Evolutionary conservation across 23 red algal species (phyloP), one percentile per base, ranked within the genome.

Genomic region (Gracilaria vermiculophylla): DNA sequence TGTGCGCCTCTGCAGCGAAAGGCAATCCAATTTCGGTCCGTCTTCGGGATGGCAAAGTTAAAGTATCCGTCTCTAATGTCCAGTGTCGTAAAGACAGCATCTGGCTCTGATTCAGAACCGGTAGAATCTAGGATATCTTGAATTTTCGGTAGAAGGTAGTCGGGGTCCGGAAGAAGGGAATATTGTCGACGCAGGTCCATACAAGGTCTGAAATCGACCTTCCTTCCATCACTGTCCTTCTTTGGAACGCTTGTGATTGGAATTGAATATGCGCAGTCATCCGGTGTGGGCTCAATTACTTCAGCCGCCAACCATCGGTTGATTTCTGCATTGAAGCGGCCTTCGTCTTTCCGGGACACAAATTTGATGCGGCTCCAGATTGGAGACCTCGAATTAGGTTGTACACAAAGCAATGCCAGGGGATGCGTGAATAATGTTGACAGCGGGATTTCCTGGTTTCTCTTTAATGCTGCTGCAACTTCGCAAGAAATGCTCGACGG

Each of bases 31-130:
- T 77, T 77, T 27, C 72, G 11, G 40, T 77, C 72, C n/a, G 51
- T 44, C n/a, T 52, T 44, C 0, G 72, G 72, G 53, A 77, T 77
- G 0, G 72, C 11, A 36, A 53, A 77, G 1, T 21, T 10, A 50
- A 77, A 77, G 10, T 50, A 77, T 6, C 72, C 72, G 43, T 77
- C 40, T 25, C 40, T 52, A 15, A 77, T 77, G 53, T 50, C 72
- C 12, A 77, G 27, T 1, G 72, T 77, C 24, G 72, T 77, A 10
- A 52, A 77, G 14, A 77, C n/a, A 2, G 72, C 72, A 15, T 52
- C 20, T 34, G 42, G 13, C 9, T 44, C 72, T 2, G 72, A 3
- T 25, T 53, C 31, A 77, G 43, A 77, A 17, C 72, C 43, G 10
- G 53, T n/a, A 53, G 72, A 20, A 27, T 77, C 35, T 0, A 77